phyloP scores from a whole-genome alignment of 225 moss, liverwort and hornwort species.

The Takakia lepidozioides region DNA sequence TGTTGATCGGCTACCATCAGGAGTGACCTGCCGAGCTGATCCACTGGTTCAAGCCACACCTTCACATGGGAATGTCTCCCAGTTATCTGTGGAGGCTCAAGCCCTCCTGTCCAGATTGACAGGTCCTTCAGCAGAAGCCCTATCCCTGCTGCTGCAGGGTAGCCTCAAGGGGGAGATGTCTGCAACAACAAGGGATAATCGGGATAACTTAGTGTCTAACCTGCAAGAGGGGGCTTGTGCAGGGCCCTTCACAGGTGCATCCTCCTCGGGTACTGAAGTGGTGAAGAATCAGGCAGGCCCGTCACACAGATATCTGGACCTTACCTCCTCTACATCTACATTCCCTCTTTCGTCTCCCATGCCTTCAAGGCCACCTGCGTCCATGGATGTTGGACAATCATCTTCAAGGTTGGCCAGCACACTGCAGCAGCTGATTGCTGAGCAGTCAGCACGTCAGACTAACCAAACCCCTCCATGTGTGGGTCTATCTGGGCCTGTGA shows the following conservation, averaged over 20 bases:
- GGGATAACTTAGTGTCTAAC: slow-evolving; percentile 12
- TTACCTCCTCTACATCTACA: slow-evolving; percentile 7
- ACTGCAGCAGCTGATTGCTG: slow-evolving; percentile 27
- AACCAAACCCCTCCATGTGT: slow-evolving; percentile 15
- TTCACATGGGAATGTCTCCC: too few relatives aligned
- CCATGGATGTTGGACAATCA: slow-evolving; percentile 25
- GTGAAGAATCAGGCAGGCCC: slow-evolving; percentile 16
- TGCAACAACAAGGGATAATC: neutral
- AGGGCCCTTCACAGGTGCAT: slow-evolving; percentile 13
- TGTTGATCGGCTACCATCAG: slow-evolving; percentile 7
- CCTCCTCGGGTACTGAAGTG: slow-evolving; percentile 14
- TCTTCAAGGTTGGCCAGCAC: slow-evolving; percentile 43
- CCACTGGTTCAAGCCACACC: too few relatives aligned
- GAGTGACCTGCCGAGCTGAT: too few relatives aligned
- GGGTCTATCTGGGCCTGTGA: slow-evolving; percentile 25
- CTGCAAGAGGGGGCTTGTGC: slow-evolving; percentile 14
- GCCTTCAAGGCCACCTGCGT: slow-evolving; percentile 18
- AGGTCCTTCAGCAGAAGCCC: slow-evolving; percentile 20
- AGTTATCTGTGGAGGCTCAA: neutral
- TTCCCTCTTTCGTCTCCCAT: slow-evolving; percentile 24
- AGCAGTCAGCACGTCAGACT: slow-evolving; percentile 18
- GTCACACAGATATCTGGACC: slow-evolving; percentile 5
- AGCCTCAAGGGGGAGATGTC: slow-evolving; percentile 32
- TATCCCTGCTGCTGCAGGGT: slow-evolving; percentile 33
- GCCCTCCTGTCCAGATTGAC: neutral